Conservation (phyloP, 202 grass and related monocot genomes). For the Dendrocalamus latiflorus region DNA sequence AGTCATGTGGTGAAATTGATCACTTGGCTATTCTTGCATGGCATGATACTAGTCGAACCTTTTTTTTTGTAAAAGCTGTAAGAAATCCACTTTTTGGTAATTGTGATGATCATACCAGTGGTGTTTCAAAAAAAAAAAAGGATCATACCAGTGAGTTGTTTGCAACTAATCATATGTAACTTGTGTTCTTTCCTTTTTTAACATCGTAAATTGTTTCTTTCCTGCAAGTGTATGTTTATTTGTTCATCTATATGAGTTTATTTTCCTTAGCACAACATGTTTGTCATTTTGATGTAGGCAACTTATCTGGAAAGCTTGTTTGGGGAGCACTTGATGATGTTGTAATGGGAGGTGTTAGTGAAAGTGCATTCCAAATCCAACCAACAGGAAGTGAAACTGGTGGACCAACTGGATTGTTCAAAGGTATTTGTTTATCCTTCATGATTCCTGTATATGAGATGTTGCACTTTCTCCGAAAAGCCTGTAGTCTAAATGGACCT, state of each 20-base stretch:
- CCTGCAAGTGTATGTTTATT: not conserved
- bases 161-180: too few species aligned
- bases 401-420: slow-evolving; percentile 86
- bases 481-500: slow-evolving; percentile 6
- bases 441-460: slow-evolving; percentile 12
- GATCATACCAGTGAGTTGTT: not conserved
- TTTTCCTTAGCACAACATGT: not conserved
- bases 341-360: slow-evolving; percentile 98
- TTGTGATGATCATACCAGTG: not conserved
- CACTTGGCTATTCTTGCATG: not conserved
- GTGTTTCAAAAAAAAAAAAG: not conserved
- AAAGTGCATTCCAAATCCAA: slow-evolving; percentile 80
- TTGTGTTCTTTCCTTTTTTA: too few species aligned
- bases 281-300: slow-evolving; percentile 38
- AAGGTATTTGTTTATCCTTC: slow-evolving; percentile 54
- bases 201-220: too few species aligned
- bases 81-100: not conserved
- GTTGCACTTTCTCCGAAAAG: not conserved
- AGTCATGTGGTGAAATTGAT: not conserved
- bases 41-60: not conserved
- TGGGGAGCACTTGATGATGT: slow-evolving; percentile 97
- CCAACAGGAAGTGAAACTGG: slow-evolving; percentile 81
- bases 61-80: slow-evolving; percentile 3
- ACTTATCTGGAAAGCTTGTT: slow-evolving; percentile 67
- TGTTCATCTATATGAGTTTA: not conserved